Conservation (phyloP, 2,329 filamentous ascomycete species). For the Fusarium drepaniforme region DNA sequence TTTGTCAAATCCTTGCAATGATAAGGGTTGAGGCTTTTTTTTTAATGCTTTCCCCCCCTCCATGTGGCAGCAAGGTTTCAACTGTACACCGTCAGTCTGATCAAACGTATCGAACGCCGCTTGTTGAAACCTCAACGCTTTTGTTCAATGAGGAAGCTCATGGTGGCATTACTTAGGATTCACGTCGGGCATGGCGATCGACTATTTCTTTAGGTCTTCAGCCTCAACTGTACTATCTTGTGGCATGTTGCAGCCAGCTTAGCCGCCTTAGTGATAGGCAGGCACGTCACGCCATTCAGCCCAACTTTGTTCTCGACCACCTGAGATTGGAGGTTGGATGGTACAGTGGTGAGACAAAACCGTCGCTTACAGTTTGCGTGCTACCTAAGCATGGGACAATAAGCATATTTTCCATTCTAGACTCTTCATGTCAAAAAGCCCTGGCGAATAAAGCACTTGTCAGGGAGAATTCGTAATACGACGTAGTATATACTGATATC, state of each 20-base stretch:
- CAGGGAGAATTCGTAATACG: neutral
- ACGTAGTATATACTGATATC: neutral
- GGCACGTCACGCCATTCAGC: neutral
- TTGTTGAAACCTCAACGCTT: neutral
- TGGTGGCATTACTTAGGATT: neutral
- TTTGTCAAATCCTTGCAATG: neutral
- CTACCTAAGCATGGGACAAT: neutral
- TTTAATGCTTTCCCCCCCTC: neutral
- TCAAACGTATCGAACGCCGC: neutral
- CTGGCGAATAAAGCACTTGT: neutral
- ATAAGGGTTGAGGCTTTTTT: neutral
- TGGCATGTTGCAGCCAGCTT: neutral
- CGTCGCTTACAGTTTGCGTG: neutral
- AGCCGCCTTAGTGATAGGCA: neutral
- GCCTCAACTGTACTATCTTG: neutral
- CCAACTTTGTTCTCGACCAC: neutral
- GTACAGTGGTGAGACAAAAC: neutral
- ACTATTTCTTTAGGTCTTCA: neutral
- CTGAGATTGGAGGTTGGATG: neutral
- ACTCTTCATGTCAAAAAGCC: neutral
- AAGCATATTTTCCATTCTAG: neutral
- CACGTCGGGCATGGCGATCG: neutral
- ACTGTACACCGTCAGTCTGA: neutral
- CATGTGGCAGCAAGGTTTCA: neutral
- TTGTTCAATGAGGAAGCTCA: neutral